Percentiles rank a stretch among this genome's conserved stretches.
Conservation (phyloP, 2,329 filamentous ascomycete genomes). For the Aspergillus sp. region DNA sequence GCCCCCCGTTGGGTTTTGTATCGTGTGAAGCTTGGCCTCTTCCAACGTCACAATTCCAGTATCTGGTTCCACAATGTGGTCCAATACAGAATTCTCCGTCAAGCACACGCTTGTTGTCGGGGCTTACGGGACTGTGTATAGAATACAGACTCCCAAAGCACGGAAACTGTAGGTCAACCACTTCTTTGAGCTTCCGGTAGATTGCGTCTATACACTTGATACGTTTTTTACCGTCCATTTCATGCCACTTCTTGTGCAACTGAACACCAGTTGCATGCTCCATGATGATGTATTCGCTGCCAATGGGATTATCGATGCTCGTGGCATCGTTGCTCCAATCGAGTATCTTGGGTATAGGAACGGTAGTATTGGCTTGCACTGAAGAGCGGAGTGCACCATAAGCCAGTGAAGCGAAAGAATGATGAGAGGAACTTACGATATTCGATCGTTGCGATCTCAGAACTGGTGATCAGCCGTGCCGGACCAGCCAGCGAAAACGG, state of each 20-base stretch:
- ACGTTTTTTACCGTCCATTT: conserved; percentile 33
- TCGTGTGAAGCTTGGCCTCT: conserved; percentile 27
- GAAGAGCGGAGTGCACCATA: conserved; percentile 9
- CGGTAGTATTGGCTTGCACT: conserved; percentile 42
- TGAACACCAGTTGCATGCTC: conserved; percentile 38
- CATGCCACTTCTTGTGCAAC: conserved; percentile 35
- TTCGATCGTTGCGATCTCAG: conserved; percentile 50
- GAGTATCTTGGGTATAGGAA: conserved; percentile 47
- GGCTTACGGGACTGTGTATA: conserved; percentile 20
- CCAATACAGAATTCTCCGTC: conserved; percentile 35
- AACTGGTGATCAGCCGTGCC: conserved; percentile 39
- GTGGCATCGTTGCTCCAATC: conserved; percentile 45
- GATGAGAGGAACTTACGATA: conserved; percentile 36
- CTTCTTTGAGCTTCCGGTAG: conserved; percentile 9
- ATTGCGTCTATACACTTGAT: conserved; percentile 26
- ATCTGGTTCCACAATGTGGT: conserved; percentile 33
- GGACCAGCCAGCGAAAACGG: conserved; percentile 45
- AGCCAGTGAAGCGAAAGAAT: not conserved
- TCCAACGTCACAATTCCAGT: conserved; percentile 18
- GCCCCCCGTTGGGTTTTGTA: conserved; percentile 38
- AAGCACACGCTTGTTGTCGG: conserved; percentile 19
- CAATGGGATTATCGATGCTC: conserved; percentile 31
- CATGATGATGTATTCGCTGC: conserved; percentile 46
- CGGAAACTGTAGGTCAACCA: conserved; percentile 32
- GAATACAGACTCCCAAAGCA: conserved; percentile 43